phyloP scores from a whole-genome alignment of 495 filamentous ascomycete species.

The Elasticomyces elasticus region DNA sequence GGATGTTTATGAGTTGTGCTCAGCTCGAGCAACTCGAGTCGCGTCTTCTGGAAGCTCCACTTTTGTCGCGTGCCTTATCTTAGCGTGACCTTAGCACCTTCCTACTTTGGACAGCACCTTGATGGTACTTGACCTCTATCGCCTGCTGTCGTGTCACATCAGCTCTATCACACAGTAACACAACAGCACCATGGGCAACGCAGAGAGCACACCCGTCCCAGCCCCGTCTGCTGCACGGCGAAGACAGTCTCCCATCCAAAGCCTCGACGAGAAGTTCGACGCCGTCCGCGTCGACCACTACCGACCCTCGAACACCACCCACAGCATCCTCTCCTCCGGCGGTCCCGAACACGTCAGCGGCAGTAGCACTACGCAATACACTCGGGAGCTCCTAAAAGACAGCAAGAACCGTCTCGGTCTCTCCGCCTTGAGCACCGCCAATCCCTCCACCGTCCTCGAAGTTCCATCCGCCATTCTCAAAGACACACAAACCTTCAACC shows the following conservation, averaged over 20 bases:
- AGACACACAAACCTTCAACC: slow-evolving; percentile 71
- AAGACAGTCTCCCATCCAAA: background rate
- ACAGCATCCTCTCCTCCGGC: slow-evolving; percentile 14
- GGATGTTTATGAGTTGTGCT: too few relatives aligned
- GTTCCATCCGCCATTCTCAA: slow-evolving; percentile 41
- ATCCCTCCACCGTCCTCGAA: slow-evolving; percentile 43
- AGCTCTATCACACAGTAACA: background rate
- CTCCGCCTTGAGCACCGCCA: slow-evolving; percentile 50
- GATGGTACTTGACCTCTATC: background rate
- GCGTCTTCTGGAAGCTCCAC: too few relatives aligned
- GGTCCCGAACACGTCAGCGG: slow-evolving; percentile 35
- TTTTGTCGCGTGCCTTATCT: background rate
- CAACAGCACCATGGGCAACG: slow-evolving; percentile 5
- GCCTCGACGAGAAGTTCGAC: slow-evolving; percentile 23
- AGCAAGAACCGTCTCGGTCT: slow-evolving; percentile 63
- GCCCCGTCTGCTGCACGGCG: background rate
- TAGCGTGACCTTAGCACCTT: background rate
- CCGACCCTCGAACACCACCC: background rate
- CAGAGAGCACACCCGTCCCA: slow-evolving; percentile 3
- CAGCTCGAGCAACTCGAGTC: too few relatives aligned
- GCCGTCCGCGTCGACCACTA: slow-evolving; percentile 17
- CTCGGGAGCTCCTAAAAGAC: slow-evolving; percentile 51
- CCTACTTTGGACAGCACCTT: background rate
- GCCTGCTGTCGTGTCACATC: background rate
- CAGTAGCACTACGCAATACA: slow-evolving; percentile 42